A percentile compares a stretch with the other conserved stretches of the same genome.
Evolutionary conservation across 2,329 filamentous ascomycete species (phyloP).

Genomic region (Leptographium wingfieldii): DNA sequence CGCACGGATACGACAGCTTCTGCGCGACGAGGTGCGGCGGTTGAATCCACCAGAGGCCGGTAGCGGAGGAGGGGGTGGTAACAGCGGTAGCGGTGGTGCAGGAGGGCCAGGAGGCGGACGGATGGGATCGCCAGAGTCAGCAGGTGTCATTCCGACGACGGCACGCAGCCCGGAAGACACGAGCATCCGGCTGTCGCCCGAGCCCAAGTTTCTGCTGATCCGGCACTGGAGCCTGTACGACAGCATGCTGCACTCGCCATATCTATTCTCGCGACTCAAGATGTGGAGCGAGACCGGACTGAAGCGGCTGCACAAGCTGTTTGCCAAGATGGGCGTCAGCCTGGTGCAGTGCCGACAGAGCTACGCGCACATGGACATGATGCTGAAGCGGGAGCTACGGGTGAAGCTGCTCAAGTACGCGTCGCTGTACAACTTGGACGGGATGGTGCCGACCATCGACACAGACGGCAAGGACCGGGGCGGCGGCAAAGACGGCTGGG

Average conservation of each 20-base stretch:
- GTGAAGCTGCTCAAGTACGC: conserved; percentile 83
- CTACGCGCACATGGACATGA: conserved; percentile 98
- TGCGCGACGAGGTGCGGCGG: conserved; percentile 87
- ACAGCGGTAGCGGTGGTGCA: neutral
- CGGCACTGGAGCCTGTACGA: conserved; percentile 97
- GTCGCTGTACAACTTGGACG: conserved; percentile 84
- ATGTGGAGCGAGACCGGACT: conserved; percentile 87
- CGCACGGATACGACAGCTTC: conserved; percentile 68
- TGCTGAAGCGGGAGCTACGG: conserved; percentile 71
- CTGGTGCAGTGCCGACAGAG: conserved; percentile 87
- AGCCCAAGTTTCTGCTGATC: conserved; percentile 84
- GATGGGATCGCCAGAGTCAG: conserved; percentile 52
- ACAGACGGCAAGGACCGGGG: conserved; percentile 57
- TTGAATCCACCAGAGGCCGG: conserved; percentile 65
- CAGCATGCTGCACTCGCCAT: conserved; percentile 95
- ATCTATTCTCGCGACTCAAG: conserved; percentile 80
- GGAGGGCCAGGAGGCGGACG: conserved; percentile 21
- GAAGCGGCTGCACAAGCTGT: conserved; percentile 80
- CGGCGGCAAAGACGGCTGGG: conserved; percentile 81
- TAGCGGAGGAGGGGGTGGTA: conserved; percentile 22
- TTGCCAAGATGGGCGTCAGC: conserved; percentile 97
- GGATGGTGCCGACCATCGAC: conserved; percentile 71
- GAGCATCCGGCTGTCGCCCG: conserved; percentile 81
- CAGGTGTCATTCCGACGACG: conserved; percentile 78
- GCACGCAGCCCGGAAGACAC: conserved; percentile 83